Base-by-base conservation (phyloP, 108 stramenopile species). In the Skeletonema marinoi region DNA sequence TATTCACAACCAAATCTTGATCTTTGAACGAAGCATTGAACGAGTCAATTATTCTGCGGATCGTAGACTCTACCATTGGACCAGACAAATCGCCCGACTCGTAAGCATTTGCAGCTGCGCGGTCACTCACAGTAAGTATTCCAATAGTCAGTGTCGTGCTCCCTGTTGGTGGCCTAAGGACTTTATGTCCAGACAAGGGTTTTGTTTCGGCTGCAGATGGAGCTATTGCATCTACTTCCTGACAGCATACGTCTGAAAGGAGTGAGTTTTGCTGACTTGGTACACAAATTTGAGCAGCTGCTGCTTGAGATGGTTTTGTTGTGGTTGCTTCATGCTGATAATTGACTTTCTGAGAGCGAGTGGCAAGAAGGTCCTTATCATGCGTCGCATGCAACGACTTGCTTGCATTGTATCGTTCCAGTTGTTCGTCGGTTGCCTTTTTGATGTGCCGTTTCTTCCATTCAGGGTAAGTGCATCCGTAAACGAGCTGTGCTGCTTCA, bases 181-280 rank as follows among this genome's bases (percentile, higher is more conserved):
- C 30, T 62, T 44, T 54, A 9, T 41, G 44, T 38, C 19, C 31
- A 25, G 56, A 14, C 41, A 51, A 48, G 14, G 38, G 51, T 50
- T 71, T 32, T 12, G 58, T 29, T n/a, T 32, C 59, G 14, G 13
- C 36, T 30, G n/a, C 16, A 11, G 16, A 33, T 2, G 56, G 29
- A 1, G 36, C n/a, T 25, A 73, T 50, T 32, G 59, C 64, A 9
- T 90, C 89, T 9, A 89, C 69, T 71, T 94, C 92, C 65, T 95
- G 80, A 70, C 96, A 97, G 66, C 96, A 97, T 12, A 96, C 96
- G 84, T 97, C 91, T 17, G 94, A 92, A 64, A 90, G 78, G 2
- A 93, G 80, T n/a, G 89, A 86, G 2, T 78, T 35, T 50, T 36
- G 42, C 32, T 38, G 68, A 14, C 11, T 59, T 42, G 25, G 31